A percentile compares a stretch with the other conserved stretches of the same genome.
Evolutionary conservation across 2,329 filamentous ascomycete genomes (phyloP).

Genomic region (Dactylellina sp.): DNA sequence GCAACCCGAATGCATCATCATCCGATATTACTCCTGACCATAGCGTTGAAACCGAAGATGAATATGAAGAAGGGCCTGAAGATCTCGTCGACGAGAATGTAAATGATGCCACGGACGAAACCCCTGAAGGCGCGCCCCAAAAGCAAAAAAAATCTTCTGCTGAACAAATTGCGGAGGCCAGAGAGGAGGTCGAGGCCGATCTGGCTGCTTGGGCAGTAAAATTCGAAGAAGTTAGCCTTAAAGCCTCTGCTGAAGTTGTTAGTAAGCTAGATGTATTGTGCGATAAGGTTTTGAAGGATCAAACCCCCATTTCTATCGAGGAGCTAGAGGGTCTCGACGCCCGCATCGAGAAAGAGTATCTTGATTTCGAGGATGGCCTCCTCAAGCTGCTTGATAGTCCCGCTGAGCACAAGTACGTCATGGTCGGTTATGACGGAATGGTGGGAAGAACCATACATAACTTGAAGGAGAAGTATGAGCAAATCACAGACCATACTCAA

Average conservation of each 20-base stretch:
- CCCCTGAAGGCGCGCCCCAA: conserved; percentile 64
- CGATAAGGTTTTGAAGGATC: conserved; percentile 53
- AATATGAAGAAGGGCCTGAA: conserved; percentile 58
- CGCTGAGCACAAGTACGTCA: conserved; percentile 39
- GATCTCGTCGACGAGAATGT: conserved; percentile 46
- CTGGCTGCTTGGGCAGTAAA: conserved; percentile 87
- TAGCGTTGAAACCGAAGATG: conserved; percentile 32
- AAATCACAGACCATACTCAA: conserved; percentile 80
- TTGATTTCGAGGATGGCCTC: conserved; percentile 75
- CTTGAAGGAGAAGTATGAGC: conserved; percentile 81
- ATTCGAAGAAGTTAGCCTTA: conserved; percentile 85
- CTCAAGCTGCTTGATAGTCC: conserved; percentile 64
- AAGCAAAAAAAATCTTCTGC: conserved; percentile 64
- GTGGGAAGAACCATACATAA: conserved; percentile 76
- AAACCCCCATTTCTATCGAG: conserved; percentile 54
- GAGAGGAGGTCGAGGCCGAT: conserved; percentile 79
- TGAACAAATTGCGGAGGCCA: conserved; percentile 67
- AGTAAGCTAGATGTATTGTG: conserved; percentile 72
- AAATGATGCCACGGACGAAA: conserved; percentile 58
- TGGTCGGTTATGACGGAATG: conserved; percentile 61
- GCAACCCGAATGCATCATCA: conserved; percentile 47
- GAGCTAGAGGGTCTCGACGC: conserved; percentile 69
- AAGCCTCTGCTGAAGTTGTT: conserved; percentile 78
- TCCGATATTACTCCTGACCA: conserved; percentile 44
- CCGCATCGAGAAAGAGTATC: conserved; percentile 74